phyloP scores from a whole-genome alignment of 495 filamentous ascomycete genomes.

The Oleoguttula mirabilis region DNA sequence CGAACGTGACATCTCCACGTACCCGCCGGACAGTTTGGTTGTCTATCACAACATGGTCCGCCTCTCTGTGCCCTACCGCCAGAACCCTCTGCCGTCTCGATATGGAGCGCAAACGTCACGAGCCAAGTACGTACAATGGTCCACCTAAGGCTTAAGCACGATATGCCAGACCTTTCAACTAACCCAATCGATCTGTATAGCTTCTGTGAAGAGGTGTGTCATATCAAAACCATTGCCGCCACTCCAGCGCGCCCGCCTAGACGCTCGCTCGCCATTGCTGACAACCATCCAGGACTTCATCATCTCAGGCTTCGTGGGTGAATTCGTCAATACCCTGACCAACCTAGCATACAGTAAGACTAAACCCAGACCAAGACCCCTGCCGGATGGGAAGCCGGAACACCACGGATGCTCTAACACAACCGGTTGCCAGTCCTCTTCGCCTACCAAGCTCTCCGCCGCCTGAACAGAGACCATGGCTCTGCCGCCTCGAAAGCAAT shows the following conservation, averaged over 20 bases:
- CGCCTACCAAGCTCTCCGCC: constrained; percentile 3
- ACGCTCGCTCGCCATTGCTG: neutral
- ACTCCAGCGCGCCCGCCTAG: neutral
- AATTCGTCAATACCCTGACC: constrained; percentile 19
- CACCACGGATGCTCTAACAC: neutral
- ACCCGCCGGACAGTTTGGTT: too few relatives aligned
- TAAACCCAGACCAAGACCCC: neutral
- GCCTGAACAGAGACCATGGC: neutral
- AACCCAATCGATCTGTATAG: neutral
- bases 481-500: neutral
- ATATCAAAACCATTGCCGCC: too few relatives aligned
- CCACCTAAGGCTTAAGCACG: too few relatives aligned
- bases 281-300: constrained; percentile 11
- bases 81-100: neutral
- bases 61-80: neutral
- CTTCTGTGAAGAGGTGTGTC: constrained; percentile 18
- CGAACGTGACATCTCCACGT: too few relatives aligned
- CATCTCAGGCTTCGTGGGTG: constrained; percentile 9
- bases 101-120: neutral
- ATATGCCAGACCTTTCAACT: too few relatives aligned
- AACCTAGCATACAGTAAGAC: constrained; percentile 13
- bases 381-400: neutral
- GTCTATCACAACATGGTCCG: too few relatives aligned
- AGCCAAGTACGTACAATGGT: neutral
- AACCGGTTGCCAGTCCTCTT: neutral